A percentile compares a stretch with the other conserved stretches of the same genome.
Conservation (phyloP, 345 rosid species). For the Microcos paniculata region DNA sequence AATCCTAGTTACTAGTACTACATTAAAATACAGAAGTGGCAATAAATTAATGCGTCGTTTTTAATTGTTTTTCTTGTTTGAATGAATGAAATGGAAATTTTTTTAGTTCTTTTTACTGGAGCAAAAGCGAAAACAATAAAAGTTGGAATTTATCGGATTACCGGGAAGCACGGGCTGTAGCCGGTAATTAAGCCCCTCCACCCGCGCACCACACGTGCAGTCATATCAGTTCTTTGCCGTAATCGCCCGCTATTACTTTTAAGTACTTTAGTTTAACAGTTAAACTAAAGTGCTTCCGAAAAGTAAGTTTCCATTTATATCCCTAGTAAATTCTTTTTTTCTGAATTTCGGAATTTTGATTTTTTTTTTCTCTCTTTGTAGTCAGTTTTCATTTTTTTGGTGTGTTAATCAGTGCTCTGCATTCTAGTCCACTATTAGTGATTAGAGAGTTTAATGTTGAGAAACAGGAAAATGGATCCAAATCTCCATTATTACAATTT, state of each 20-base stretch:
- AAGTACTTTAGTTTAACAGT: background rate
- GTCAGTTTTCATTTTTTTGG: background rate
- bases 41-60: background rate
- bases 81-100: background rate
- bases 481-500: background rate
- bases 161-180: conserved; percentile 39
- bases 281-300: background rate
- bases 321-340: conserved; percentile 15
- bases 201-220: conserved; percentile 50
- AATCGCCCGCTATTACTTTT: conserved; percentile 22
- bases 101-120: background rate
- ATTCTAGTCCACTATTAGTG: too few species aligned
- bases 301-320: background rate
- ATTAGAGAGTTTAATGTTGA: background rate
- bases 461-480: background rate
- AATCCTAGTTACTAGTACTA: too few species aligned
- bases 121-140: background rate
- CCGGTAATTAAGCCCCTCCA: conserved; percentile 38
- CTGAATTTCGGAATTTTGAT: background rate
- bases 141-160: conserved; percentile 16
- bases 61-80: background rate
- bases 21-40: background rate
- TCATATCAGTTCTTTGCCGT: conserved; percentile 29
- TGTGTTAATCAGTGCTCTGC: too few species aligned
- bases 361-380: background rate